phyloP scores from a whole-genome alignment of 2,329 filamentous ascomycete species.

The Tympanopsis confertula region DNA sequence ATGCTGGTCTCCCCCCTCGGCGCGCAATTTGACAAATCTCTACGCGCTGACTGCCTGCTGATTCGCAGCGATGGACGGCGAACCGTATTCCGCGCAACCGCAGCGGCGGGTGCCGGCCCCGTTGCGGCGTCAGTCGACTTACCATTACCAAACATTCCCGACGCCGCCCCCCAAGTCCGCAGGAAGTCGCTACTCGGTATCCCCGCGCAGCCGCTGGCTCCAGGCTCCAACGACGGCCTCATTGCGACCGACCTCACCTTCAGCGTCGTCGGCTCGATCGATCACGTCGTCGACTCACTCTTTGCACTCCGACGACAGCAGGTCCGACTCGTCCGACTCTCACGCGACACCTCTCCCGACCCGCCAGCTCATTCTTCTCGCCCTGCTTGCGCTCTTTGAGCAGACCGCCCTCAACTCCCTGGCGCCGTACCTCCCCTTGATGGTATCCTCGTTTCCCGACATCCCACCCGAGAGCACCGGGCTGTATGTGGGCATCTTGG shows the following conservation, averaged over 20 bases:
- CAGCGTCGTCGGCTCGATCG: constrained; percentile 10
- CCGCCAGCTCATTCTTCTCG: constrained; percentile 57
- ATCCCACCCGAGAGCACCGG: constrained; percentile 50
- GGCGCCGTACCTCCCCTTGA: constrained; percentile 62
- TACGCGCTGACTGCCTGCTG: no score
- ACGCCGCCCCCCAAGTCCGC: constrained; percentile 39
- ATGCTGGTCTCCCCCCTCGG: no score
- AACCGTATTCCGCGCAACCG: no score
- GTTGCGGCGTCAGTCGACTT: constrained; percentile 18
- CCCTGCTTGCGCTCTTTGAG: constrained; percentile 60
- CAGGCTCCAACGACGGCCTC: no score
- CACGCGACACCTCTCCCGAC: constrained; percentile 50
- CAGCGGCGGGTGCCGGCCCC: no score
- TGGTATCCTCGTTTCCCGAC: constrained; percentile 57
- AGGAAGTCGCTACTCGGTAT: constrained; percentile 25
- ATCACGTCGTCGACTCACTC: constrained; percentile 13
- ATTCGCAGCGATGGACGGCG: no score
- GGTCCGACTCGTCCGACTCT: constrained; percentile 10
- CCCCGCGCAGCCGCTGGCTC: constrained; percentile 6
- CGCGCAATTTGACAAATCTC: no score
- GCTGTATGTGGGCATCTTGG: constrained; percentile 62
- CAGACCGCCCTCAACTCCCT: constrained; percentile 68
- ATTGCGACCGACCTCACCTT: constrained; percentile 8
- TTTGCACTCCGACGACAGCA: constrained; percentile 16
- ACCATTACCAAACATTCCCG: constrained; percentile 50